Percentiles rank a stretch among this genome's conserved stretches.
These are phyloP conservation scores for bread wheat (Triticum aestivum) DNA, from an alignment of 176 grass and related monocot species.

Conservation along the genomic window IWGSC_CS_RefSeq_v2.1 NC_057809.1:271611329-271611828, in stretches of 20 bases:
- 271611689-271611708: background rate
- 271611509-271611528: background rate
- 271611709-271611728: background rate
- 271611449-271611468: background rate
- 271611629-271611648: background rate
- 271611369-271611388: background rate
- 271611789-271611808: conserved; percentile 26
- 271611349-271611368: background rate
- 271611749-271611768: conserved; percentile 99
- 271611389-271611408: background rate
- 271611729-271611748: conserved; percentile 97
- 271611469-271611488: background rate
- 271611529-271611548: background rate
- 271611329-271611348: background rate
- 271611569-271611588: background rate
- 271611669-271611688: conserved; percentile 4
- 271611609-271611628: background rate
- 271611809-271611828: conserved; percentile 25
- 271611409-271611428: background rate
- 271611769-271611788: conserved; percentile 35
- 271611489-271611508: background rate
- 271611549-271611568: conserved; percentile 6
- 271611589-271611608: background rate
- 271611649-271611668: conserved; percentile 4
- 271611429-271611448: conserved; percentile 1